Conservation (phyloP, 2,329 filamentous ascomycete species). For the Nakataea oryzae region DNA sequence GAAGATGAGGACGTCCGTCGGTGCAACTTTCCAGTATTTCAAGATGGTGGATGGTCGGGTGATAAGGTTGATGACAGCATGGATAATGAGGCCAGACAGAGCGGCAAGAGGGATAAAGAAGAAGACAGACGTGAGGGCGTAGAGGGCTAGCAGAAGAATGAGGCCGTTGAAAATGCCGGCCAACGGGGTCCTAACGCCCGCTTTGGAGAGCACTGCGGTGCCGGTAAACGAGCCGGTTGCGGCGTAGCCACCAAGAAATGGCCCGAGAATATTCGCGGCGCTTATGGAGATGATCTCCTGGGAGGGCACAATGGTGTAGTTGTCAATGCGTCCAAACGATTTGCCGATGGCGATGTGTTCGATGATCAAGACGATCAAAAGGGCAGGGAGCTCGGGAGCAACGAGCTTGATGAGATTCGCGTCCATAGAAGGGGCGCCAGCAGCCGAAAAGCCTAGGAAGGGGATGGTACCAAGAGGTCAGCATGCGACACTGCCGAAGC, state of each 20-base stretch:
- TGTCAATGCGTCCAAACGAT: slow-evolving; percentile 90
- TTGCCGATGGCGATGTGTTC: slow-evolving; percentile 97
- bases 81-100: slow-evolving; percentile 84
- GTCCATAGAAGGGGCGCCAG: slow-evolving; percentile 63
- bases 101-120: slow-evolving; percentile 82
- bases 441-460: slow-evolving; percentile 62
- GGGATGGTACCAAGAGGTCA: not conserved
- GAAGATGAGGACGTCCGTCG: slow-evolving; percentile 11
- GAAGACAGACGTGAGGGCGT: slow-evolving; percentile 79
- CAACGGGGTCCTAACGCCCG: slow-evolving; percentile 83
- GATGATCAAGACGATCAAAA: slow-evolving; percentile 87
- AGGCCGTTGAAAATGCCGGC: slow-evolving; percentile 84
- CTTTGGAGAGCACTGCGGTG: slow-evolving; percentile 94
- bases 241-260: slow-evolving; percentile 85
- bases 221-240: slow-evolving; percentile 93
- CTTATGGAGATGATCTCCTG: slow-evolving; percentile 95
- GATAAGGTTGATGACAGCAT: slow-evolving; percentile 68
- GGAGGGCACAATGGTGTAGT: slow-evolving; percentile 93
- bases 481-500: not conserved
- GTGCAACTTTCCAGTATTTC: slow-evolving; percentile 37
- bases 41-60: slow-evolving; percentile 2
- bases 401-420: slow-evolving; percentile 57
- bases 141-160: slow-evolving; percentile 82
- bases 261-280: slow-evolving; percentile 77
- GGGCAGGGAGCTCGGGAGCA: slow-evolving; percentile 63